Percentiles rank a stretch among this genome's conserved stretches.
These are phyloP conservation scores for Plantago ovata DNA, from an alignment of 257 asterid species.

Conservation along the genomic window DNA sequence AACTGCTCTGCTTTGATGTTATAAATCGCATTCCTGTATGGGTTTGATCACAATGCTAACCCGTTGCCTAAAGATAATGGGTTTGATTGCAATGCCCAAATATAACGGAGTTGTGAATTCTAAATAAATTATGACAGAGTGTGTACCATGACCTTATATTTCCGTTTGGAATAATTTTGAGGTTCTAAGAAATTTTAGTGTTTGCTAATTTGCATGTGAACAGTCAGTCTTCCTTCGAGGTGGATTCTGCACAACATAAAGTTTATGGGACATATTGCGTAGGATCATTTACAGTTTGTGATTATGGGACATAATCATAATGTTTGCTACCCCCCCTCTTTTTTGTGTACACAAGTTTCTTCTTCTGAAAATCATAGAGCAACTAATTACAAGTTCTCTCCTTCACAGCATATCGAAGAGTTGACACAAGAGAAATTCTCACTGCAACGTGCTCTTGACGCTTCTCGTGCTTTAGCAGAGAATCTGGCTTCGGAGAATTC, in stretches of 20 bases:
- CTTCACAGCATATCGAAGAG: conserved; percentile 90
- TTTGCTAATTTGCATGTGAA: neutral
- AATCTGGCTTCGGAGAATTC: conserved; percentile 97
- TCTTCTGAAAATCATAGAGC: too few species aligned
- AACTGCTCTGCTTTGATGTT: neutral
- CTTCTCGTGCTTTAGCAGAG: conserved; percentile 81
- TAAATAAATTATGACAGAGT: neutral
- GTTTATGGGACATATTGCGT: too few species aligned
- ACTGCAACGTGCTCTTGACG: conserved; percentile 92
- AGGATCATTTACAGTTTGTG: too few species aligned
- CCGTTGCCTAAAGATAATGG: neutral
- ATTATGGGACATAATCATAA: too few species aligned
- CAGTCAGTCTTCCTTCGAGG: neutral
- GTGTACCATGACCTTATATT: neutral
- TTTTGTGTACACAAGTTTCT: too few species aligned
- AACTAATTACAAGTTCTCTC: neutral
- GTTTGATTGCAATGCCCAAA: conserved; percentile 2
- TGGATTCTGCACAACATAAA: too few species aligned
- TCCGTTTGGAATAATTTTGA: neutral
- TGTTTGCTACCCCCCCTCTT: too few species aligned
- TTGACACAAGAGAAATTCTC: conserved; percentile 94
- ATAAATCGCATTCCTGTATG: neutral
- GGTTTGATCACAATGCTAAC: neutral
- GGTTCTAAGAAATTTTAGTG: neutral
- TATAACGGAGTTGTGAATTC: neutral